Evolutionary conservation across 257 asterid species (phyloP), one percentile per base, ranked within the genome.

Genomic region (Agastache rugosa): DNA sequence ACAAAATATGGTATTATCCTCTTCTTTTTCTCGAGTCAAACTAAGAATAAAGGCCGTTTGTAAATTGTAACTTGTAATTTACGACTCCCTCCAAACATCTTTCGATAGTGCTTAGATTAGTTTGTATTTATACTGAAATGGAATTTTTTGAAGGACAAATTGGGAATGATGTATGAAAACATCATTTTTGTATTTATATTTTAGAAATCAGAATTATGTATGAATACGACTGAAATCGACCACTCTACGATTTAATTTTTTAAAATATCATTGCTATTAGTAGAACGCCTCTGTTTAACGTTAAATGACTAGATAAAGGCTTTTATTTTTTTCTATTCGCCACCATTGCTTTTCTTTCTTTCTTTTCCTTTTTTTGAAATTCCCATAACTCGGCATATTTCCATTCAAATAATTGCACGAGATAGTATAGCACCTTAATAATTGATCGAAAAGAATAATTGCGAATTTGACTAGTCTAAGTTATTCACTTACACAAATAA

Each of bases 391-490:
- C 12, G 35, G 58, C n/a, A n/a, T 48, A 65, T 63, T 51, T 66
- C 14, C 8, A 17, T 72, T 60, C 3, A 45, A 59, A 60, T 45
- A 59, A 60, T 72, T 29, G 60, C 60, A 34, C 29, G 15, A 48
- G 17, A 51, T 1, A 19, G 27, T 42, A 51, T 1, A 19, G 27
- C 54, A 73, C 71, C 74, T 47, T 73, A 59, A 66, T 66, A 54
- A 75, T 66, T 22, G 42, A 15, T 62, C 8, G 5, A 23, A 44
- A 42, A 58, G 76, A 72, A 62, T 71, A 42, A 37, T 17, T 22
- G n/a, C 23, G 2, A 35, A 37, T 65, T 66, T 17, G 67, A 54
- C 67, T 25, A 19, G 61, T 42, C 68, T 25, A 65, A 75, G 39
- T 55, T 55, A 22, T 42, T 65, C 73, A 54, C 34, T 74, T 23